Base-by-base conservation (phyloP, 225 moss, liverwort and hornwort genomes). In the Physcomitrellopsis africana region DNA sequence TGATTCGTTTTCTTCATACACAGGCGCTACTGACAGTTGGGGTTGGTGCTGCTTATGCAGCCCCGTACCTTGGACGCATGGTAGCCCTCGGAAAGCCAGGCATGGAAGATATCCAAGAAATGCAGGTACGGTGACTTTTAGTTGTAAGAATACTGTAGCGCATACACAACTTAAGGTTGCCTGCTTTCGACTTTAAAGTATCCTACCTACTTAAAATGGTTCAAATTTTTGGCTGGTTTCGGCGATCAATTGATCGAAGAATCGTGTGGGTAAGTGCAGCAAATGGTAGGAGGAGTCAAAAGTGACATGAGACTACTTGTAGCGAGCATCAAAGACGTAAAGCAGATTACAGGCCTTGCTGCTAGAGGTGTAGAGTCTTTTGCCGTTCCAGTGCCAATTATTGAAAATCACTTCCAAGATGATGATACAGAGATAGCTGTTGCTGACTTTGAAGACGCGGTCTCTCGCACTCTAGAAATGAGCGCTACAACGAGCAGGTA, bases 11-110 rank as follows among this genome's bases (percentile, higher is more conserved):
- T 37, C 32, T 37, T 37, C 19, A 47, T 42, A 68, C 57, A 55
- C 65, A 90, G 90, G 77, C 81, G 27, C 76, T 90, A 17, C 76
- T 87, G 68, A 83, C 87, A 60, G 77, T 87, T 73, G 90, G 90
- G 81, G 85, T 90, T 37, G 85, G 90, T 73, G 90, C 90, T 51
- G 82, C 81, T 63, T 90, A 90, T 82, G 90, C 90, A 57, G 87
- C 87, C 11, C 90, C 90, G 27, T 90, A 90, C 23, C 70, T 90
- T 45, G 90, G 90, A 60, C 87, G 90, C 72, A 87, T 90, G 90
- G 63, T 85, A 55, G 77, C 83, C 7, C 82, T 83, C 71, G 87
- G 90, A 52, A 90, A 37, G 32, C 32, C 32, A 37, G 32, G 32
- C 32, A 37, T 37, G 32, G 32, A 37, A 37, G 32, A 37, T 37